These are phyloP conservation scores for Mikania micrantha DNA, from an alignment of 129 eudicot genomes.

Conservation along the genomic window DNA sequence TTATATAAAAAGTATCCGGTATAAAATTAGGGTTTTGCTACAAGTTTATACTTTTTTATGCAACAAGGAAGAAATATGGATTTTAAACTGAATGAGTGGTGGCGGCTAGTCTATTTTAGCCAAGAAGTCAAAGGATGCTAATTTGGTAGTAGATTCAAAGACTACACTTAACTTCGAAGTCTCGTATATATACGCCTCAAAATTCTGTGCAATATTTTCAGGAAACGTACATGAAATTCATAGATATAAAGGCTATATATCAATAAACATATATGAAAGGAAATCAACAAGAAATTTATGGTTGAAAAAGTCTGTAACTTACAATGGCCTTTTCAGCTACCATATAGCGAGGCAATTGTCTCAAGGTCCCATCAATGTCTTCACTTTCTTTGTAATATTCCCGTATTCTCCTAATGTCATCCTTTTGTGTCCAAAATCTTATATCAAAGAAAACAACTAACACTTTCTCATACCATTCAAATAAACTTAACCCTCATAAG, in stretches of 20 bases:
- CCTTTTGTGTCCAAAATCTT: constrained; percentile 57
- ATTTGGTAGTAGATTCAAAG: background rate
- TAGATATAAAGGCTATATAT: background rate
- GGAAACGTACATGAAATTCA: background rate
- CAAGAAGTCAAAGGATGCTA: background rate
- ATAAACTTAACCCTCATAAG: background rate
- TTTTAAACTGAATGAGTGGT: background rate
- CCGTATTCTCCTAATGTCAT: constrained; percentile 53
- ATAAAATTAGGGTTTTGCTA: background rate
- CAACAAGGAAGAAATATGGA: background rate
- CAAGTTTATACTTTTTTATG: background rate
- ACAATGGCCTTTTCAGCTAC: constrained; percentile 95
- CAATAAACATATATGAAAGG: background rate
- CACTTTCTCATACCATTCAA: background rate
- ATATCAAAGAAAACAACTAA: constrained; percentile 33
- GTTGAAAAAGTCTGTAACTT: constrained; percentile 33
- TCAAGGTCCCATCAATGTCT: constrained; percentile 84
- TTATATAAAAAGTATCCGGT: background rate
- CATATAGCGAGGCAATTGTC: constrained; percentile 67
- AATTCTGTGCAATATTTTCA: background rate
- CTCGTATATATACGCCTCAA: background rate
- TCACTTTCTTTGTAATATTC: constrained; percentile 82
- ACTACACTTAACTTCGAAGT: background rate
- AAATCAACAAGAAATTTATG: background rate
- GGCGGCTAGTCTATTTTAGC: background rate